phyloP scores from a whole-genome alignment of 331 rosid genomes.

The Rhamnella rubrinervis region DNA sequence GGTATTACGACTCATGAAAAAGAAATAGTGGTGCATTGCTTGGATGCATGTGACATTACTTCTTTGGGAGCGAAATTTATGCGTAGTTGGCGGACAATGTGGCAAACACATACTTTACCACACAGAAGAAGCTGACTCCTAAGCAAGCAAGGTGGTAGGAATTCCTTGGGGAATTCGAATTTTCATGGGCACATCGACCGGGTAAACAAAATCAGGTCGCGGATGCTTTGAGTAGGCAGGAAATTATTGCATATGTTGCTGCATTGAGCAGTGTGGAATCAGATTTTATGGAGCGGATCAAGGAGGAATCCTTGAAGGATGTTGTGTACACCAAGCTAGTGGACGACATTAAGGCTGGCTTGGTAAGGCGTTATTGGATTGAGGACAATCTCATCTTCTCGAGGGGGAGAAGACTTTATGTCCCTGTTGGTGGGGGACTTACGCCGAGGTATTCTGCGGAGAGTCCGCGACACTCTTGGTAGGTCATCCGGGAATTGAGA shows the following conservation, averaged over 20 bases:
- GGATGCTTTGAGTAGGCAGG: not conserved
- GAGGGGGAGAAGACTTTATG: not conserved
- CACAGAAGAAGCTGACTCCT: not conserved
- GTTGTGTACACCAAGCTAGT: not conserved
- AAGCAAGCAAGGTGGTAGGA: conserved; percentile 3
- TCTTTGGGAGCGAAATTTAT: too few relatives aligned
- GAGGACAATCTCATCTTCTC: not conserved
- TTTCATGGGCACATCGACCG: not conserved
- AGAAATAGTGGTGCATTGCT: too few relatives aligned
- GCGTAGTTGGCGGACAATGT: conserved; percentile 1
- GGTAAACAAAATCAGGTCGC: not conserved
- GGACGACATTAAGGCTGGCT: not conserved
- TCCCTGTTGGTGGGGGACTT: not conserved
- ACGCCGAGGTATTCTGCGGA: not conserved
- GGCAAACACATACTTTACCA: not conserved
- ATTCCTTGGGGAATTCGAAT: not conserved
- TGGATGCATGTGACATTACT: too few relatives aligned
- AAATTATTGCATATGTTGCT: too few relatives aligned
- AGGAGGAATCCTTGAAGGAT: too few relatives aligned
- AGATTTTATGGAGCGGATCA: too few relatives aligned
- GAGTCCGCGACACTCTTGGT: conserved; percentile 9
- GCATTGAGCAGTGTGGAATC: too few relatives aligned
- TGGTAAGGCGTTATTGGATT: not conserved
- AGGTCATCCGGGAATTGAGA: too few relatives aligned
- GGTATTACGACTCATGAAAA: too few relatives aligned